phyloP scores from a whole-genome alignment of 495 filamentous ascomycete species.

The Neurospora sp. region DNA sequence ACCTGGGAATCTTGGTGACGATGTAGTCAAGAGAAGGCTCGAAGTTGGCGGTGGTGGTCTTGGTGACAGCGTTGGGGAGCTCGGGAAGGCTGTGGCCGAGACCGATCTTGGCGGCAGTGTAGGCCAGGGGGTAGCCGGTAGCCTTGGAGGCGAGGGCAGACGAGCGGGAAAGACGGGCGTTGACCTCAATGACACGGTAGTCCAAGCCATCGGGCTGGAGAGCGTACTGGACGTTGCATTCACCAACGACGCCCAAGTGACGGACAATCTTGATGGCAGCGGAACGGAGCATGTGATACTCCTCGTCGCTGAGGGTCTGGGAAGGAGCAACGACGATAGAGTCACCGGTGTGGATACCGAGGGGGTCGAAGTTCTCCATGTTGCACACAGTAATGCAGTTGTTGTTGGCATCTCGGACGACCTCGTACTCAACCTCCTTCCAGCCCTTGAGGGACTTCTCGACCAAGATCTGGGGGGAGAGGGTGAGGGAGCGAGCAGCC shows the following conservation, averaged over 20 bases:
- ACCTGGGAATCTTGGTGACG: conserved; percentile 95
- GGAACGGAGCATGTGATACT: conserved; percentile 97
- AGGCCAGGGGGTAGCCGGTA: conserved; percentile 92
- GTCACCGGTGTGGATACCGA: conserved; percentile 94
- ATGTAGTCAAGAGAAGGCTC: conserved; percentile 95
- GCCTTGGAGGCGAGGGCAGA: conserved; percentile 96
- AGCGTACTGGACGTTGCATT: conserved; percentile 98
- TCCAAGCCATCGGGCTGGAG: conserved; percentile 89
- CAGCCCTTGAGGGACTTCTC: conserved; percentile 99
- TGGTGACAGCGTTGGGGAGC: conserved; percentile 92
- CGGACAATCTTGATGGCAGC: conserved; percentile 94
- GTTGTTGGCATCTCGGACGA: conserved; percentile 85
- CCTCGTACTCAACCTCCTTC: conserved; percentile 98
- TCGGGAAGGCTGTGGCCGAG: conserved; percentile 90
- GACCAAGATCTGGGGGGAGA: conserved; percentile 94
- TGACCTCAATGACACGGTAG: conserved; percentile 97
- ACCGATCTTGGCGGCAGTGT: conserved; percentile 94
- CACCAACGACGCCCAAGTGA: conserved; percentile 89
- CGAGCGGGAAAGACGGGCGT: conserved; percentile 91
- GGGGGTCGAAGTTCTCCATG: conserved; percentile 98
- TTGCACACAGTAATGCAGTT: conserved; percentile 99
- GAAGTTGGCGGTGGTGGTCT: conserved; percentile 98
- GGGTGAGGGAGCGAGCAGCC: conserved; percentile 81
- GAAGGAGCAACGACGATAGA: conserved; percentile 94
- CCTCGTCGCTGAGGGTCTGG: conserved; percentile 91